Evolutionary conservation across 2,329 filamentous ascomycete genomes (phyloP).

Genomic region (Huntiella abstrusa): DNA sequence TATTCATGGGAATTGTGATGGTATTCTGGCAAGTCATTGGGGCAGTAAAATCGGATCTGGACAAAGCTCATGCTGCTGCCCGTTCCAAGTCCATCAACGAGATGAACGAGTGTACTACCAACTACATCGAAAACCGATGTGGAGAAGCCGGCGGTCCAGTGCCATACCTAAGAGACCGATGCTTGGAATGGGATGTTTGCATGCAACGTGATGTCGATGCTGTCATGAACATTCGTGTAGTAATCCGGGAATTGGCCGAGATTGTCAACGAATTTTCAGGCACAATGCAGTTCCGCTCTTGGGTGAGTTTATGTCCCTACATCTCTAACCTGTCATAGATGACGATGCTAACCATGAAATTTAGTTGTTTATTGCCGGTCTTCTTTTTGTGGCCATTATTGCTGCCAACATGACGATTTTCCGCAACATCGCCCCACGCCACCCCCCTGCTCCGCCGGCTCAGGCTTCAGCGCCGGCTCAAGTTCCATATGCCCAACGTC

Average conservation of each 20-base stretch:
- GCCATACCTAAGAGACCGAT: conserved; percentile 55
- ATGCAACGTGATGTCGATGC: conserved; percentile 68
- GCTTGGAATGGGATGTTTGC: conserved; percentile 67
- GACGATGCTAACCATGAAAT: conserved; percentile 9
- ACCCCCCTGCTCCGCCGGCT: background rate
- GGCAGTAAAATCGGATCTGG: conserved; percentile 57
- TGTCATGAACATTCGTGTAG: conserved; percentile 62
- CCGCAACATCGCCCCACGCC: conserved; percentile 4
- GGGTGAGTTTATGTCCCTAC: conserved; percentile 23
- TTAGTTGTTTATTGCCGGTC: conserved; percentile 32
- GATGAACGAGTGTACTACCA: conserved; percentile 52
- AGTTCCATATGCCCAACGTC: background rate
- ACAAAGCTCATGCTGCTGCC: conserved; percentile 49
- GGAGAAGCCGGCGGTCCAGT: conserved; percentile 31
- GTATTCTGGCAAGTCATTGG: conserved; percentile 49
- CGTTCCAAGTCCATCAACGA: conserved; percentile 51
- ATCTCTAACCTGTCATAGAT: background rate
- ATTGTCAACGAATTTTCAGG: conserved; percentile 92
- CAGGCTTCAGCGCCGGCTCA: conserved; percentile 1
- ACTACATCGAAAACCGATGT: conserved; percentile 64
- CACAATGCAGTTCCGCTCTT: conserved; percentile 66
- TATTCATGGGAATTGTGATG: conserved; percentile 39
- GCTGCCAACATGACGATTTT: conserved; percentile 31
- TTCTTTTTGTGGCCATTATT: conserved; percentile 28
- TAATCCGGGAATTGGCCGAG: conserved; percentile 71